Evolutionary conservation across 2,329 filamentous ascomycete species (phyloP), one percentile per base, ranked within the genome.

Genomic region (Curvularia eragrostidis): DNA sequence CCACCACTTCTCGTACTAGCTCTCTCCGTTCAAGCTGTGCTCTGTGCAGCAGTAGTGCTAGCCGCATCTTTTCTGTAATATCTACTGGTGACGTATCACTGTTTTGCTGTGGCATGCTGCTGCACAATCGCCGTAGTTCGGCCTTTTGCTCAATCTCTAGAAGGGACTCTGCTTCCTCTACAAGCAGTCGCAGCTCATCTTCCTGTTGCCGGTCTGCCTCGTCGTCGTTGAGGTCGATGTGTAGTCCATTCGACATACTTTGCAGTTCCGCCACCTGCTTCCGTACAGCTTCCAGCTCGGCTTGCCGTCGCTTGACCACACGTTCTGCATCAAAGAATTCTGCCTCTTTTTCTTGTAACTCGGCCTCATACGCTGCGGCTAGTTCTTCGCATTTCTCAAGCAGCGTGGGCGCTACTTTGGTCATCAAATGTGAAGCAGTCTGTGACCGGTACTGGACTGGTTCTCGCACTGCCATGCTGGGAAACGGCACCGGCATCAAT

Each of bases 271-370:
- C 80, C 34, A 89, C 83, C 63, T 88, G 84, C 56, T 86, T 83
- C 12, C 83, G 84, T 15, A 89, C 79, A 1, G 80, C 78, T 43
- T 85, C 83, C 3, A 91, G 81, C 71, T 94, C 91, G 30, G 84
- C 82, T 61, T 90, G 85, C 0, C 89, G 88, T 64, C 88, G 89
- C 59, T 76, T 75, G 21, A 80, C 76, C 1, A 83, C 79, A 3
- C 80, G 77, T 53, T 81, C 78, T 1, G 80, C 79, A 59, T 83
- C 81, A 9, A 73, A 68, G 0, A 77, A 70, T 58, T 83, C 81
- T 3, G 74, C 74, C 51, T 91, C 87, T 71, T 91, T 92, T 63
- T 93, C 89, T 51, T 85, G 83, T 67, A 91, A 85, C 72, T 94
- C 90, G 26, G 88, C 85, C 57, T 95, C 91, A 69, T 91, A 92